phyloP scores from a whole-genome alignment of 1,284 basidiomycete species.

The Ceratobasidium sp. region DNA sequence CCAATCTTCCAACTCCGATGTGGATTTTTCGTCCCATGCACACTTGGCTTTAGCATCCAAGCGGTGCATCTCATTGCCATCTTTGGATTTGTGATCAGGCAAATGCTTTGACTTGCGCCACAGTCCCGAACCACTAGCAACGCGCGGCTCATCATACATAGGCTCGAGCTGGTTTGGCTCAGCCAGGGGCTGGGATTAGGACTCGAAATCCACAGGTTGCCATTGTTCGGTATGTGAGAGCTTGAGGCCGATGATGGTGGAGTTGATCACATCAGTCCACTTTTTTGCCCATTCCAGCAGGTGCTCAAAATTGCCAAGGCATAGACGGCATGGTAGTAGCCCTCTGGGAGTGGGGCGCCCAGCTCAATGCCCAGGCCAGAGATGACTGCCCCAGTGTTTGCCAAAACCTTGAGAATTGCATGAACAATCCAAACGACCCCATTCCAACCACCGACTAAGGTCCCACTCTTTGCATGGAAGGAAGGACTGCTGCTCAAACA shows the following conservation, averaged over 20 bases:
- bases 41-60: too few relatives aligned
- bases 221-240: background rate
- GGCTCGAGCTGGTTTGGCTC: background rate
- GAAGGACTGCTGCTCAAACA: background rate
- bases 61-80: too few relatives aligned
- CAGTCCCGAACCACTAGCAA: too few relatives aligned
- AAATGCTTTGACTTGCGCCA: too few relatives aligned
- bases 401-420: background rate
- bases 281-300: background rate
- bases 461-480: background rate
- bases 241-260: background rate
- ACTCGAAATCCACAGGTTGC: background rate
- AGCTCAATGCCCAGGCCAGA: background rate
- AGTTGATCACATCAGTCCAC: background rate
- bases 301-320: background rate
- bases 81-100: too few relatives aligned
- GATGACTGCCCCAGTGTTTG: background rate
- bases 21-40: too few relatives aligned
- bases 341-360: background rate
- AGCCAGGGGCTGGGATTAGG: background rate
- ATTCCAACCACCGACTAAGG: slow-evolving; percentile 1
- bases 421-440: background rate
- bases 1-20: too few relatives aligned
- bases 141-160: background rate
- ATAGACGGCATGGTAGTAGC: background rate